Percentiles rank a stretch among this genome's conserved stretches.
phyloP scores from a whole-genome alignment of 805 yeast species.

The Ogataea parapolymorpha region DNA sequence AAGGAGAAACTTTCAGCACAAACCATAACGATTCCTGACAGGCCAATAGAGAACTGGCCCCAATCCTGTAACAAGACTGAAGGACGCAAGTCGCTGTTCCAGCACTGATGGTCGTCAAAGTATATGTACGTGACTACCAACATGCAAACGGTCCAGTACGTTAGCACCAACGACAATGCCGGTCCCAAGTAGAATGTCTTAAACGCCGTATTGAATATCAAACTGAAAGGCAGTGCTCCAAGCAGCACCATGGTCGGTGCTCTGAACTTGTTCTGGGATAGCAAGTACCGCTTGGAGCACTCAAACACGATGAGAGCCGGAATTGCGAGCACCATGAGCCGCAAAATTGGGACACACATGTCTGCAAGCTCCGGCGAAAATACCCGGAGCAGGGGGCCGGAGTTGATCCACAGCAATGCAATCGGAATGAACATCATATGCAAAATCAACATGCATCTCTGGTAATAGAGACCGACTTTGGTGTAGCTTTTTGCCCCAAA shows the following conservation, averaged over 20 bases:
- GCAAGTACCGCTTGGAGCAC: constrained; percentile 66
- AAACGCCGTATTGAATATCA: constrained; percentile 53
- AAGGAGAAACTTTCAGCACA: constrained; percentile 56
- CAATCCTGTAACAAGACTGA: constrained; percentile 37
- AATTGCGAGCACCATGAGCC: constrained; percentile 52
- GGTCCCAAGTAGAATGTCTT: constrained; percentile 73
- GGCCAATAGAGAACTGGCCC: constrained; percentile 43
- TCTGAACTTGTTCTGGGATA: constrained; percentile 72
- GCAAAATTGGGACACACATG: constrained; percentile 54
- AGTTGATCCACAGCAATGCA: constrained; percentile 53
- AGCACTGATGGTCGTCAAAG: constrained; percentile 62
- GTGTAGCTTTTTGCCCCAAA: constrained; percentile 61
- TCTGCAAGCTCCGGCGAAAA: constrained; percentile 42
- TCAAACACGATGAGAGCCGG: constrained; percentile 65
- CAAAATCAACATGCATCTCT: constrained; percentile 57
- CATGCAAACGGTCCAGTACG: constrained; percentile 65
- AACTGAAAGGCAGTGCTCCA: constrained; percentile 64
- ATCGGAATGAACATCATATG: constrained; percentile 52
- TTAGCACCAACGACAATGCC: constrained; percentile 62
- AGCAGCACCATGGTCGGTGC: constrained; percentile 67
- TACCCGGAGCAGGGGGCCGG: constrained; percentile 40
- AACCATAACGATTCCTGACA: constrained; percentile 54
- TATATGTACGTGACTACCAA: constrained; percentile 50
- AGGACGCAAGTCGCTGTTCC: constrained; percentile 36
- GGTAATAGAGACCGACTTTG: constrained; percentile 62